Evolutionary conservation across 768 basidiomycete species (phyloP), one percentile per base, ranked within the genome.

Genomic region (Russula lepida): DNA sequence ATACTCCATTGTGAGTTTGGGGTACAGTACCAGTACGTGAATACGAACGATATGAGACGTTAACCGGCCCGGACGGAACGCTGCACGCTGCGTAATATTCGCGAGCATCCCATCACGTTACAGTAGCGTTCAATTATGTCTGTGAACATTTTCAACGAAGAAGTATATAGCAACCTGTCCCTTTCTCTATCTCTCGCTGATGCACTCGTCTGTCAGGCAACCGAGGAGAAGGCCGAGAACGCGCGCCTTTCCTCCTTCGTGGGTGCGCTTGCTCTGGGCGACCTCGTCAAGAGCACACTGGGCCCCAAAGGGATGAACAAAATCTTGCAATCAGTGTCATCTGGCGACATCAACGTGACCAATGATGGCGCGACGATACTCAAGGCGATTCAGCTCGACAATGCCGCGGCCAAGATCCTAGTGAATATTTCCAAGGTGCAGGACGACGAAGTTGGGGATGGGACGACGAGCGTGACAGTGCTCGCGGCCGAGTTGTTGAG

Each of bases 231-330:
- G 72, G 94, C 93, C 21, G 95, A 98, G 77, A 92, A 94, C 80
- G 95, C 95, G 72, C 92, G 95, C 74, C 86, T 99, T 66, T 94
- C 94, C 4, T 95, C 93, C 3, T 99, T 99, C 74, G 91, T 99
- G 57, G 97, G 97, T 35, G 95, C 97, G 6, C 84, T 97, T 67
- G 97, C 97, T 0, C 81, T 99, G 35, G 97, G 97, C 46, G 97
- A 99, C 77, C 85, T 99, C 66, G 95, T 99, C 69, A 98, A 98
- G 76, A 95, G 94, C 1, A 99, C 97, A 8, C 82, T 99, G 2
- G 97, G 97, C 9, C 97, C 97, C 25, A 98, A 99, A 23, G 97
- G 97, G 58, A 99, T 98, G 95, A 98, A 98, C 85, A 98, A 98
- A 79, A 98, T 99, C 64, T 84, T 99, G 17, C 95, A 95, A 74